phyloP scores from a whole-genome alignment of 495 filamentous ascomycete species.

The Thermothielavioides terrestris region DNA sequence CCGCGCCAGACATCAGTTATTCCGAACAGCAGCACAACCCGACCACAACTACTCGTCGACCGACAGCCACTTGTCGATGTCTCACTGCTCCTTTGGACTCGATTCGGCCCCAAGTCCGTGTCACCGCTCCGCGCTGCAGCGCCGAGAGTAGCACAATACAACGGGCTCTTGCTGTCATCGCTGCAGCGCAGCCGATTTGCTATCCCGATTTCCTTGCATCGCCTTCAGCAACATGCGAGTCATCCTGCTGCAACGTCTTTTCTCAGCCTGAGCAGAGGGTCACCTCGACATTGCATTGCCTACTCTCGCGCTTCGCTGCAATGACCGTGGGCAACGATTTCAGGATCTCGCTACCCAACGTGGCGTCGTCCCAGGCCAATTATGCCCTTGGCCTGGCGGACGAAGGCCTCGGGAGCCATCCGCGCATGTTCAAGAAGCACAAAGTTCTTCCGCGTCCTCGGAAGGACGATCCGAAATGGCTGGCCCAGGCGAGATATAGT shows the following conservation, averaged over 20 bases:
- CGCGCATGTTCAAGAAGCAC: conserved; percentile 45
- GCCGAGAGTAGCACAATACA: not conserved
- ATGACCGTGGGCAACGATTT: conserved; percentile 19
- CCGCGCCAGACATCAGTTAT: conserved; percentile 9
- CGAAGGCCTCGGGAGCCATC: conserved; percentile 16
- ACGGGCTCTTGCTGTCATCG: not conserved
- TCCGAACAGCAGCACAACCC: not conserved
- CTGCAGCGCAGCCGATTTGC: not conserved
- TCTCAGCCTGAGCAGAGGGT: conserved; percentile 6
- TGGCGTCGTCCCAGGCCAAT: conserved; percentile 18
- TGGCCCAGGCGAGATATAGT: conserved; percentile 10
- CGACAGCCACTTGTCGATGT: conserved; percentile 26
- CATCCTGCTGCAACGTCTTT: not conserved
- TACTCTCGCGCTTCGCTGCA: not conserved
- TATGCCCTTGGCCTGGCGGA: conserved; percentile 9
- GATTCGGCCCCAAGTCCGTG: conserved; percentile 19
- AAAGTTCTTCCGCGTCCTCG: conserved; percentile 46
- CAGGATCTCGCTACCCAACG: conserved; percentile 13
- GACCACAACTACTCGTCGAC: conserved; percentile 14
- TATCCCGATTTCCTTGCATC: not conserved
- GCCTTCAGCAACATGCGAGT: conserved; percentile 16
- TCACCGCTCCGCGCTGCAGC: not conserved
- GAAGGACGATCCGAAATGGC: conserved; percentile 21
- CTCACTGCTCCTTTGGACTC: conserved; percentile 20
- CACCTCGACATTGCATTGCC: too few relatives aligned